Evolutionary conservation across 1,139 yeast species (phyloP).

Genomic region (Oligophagozyma castellii): DNA sequence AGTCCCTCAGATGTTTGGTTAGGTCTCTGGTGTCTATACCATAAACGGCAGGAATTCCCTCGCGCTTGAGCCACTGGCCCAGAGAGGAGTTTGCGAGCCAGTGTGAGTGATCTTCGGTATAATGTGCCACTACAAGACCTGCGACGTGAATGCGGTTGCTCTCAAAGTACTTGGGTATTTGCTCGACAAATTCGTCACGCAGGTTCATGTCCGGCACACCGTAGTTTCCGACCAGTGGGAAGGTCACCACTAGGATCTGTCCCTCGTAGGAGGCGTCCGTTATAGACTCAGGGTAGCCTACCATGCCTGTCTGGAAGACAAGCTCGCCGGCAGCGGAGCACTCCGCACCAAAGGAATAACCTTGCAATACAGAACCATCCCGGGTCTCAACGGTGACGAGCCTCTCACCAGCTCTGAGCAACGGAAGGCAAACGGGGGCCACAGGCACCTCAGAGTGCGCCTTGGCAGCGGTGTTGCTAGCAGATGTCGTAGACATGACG

Average conservation of each 20-base stretch:
- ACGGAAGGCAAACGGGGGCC: slow-evolving; percentile 79
- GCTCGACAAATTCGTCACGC: slow-evolving; percentile 60
- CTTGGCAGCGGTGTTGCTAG: no score
- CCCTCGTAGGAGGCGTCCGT: slow-evolving; percentile 99
- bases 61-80: slow-evolving; percentile 85
- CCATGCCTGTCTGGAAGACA: slow-evolving; percentile 99
- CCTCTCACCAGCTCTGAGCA: slow-evolving; percentile 68
- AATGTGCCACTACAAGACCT: slow-evolving; percentile 93
- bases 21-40: slow-evolving; percentile 96
- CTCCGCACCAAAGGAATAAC: slow-evolving; percentile 96
- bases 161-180: slow-evolving; percentile 86
- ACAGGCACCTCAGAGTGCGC: slow-evolving; percentile 28
- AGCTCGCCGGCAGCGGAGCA: slow-evolving; percentile 85
- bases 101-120: slow-evolving; percentile 93
- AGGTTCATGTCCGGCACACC: slow-evolving; percentile 91
- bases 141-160: slow-evolving; percentile 86
- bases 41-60: slow-evolving; percentile 89
- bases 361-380: slow-evolving; percentile 82
- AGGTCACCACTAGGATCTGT: slow-evolving; percentile 92
- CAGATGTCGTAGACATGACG: no score
- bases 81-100: slow-evolving; percentile 83
- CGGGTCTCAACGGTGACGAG: slow-evolving; percentile 84
- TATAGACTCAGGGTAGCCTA: slow-evolving; percentile 96
- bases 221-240: slow-evolving; percentile 94
- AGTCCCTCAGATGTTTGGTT: slow-evolving; percentile 83